Evolutionary conservation across 2,329 filamentous ascomycete genomes (phyloP), one percentile per base, ranked within the genome.

Genomic region (Sarocladium kiliense): DNA sequence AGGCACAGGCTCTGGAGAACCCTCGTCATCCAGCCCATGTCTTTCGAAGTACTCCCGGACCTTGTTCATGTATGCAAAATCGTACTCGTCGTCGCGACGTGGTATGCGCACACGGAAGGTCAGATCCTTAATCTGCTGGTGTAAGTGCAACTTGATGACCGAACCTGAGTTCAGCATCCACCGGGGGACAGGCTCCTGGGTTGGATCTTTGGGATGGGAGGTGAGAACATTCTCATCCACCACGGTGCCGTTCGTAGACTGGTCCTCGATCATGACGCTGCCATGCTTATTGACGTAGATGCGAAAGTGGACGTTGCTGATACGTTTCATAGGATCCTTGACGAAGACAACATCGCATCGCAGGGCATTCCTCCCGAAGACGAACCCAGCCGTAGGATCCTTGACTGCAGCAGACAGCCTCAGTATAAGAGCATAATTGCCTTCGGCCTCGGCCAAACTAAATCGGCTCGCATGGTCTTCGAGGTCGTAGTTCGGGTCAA

Each of bases 251-350:
- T 97, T 99, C n/a, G 91, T 97, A 0, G 94, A 97, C 66, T 86
- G 82, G 66, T 99, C 94, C 68, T 96, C 87, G 12, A 97, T 76
- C 91, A 99, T 96, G 60, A 97, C 79, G 56, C 89, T 86, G 26
- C 88, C 90, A 59, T 89, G 84, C n/a, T 85, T 77, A 63, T 95
- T 99, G 63, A 96, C 79, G 66, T 88, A 96, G 58, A 99, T 96
- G 54, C 91, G 87, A 68, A 97, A 99, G 68, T 99, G 94, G n/a
- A 88, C 80, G 66, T 97, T 97, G 75, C 93, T 97, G 57, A 99
- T 81, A 42, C 89, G 82, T 67, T 83, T 87, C 54, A 82, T 75
- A 1, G 81, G 80, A 61, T 93, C 87, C 59, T 85, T 78, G 34
- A 74, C 69, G 49, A 90, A 83, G 62, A 81, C 80, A 47, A 92